These are phyloP conservation scores for Thamnidium elegans DNA, from an alignment of 192 early-diverging fungal genomes.

Conservation along the genomic window DNA sequence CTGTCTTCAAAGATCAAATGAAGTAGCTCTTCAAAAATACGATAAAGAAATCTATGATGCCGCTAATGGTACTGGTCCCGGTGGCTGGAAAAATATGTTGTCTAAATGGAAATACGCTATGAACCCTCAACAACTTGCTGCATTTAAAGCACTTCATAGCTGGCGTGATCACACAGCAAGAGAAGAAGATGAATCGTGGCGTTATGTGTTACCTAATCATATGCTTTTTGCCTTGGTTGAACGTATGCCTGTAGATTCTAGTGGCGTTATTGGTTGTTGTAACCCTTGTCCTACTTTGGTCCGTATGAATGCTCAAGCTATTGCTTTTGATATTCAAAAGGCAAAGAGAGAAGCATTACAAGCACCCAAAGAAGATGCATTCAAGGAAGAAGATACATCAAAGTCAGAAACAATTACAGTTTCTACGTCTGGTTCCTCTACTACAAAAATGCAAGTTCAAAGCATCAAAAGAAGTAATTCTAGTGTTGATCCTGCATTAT, in stretches of 20 bases:
- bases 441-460: background rate
- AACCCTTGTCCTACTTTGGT: slow-evolving; percentile 81
- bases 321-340: slow-evolving; percentile 57
- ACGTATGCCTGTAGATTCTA: slow-evolving; percentile 67
- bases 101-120: slow-evolving; percentile 60
- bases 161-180: slow-evolving; percentile 92
- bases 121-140: slow-evolving; percentile 60
- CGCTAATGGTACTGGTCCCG: slow-evolving; percentile 69
- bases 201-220: slow-evolving; percentile 89
- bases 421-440: background rate
- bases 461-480: background rate
- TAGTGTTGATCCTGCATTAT: background rate
- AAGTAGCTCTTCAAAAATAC: slow-evolving; percentile 66
- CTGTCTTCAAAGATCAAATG: slow-evolving; percentile 60
- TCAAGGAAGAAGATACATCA: too few species aligned
- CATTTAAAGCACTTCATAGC: slow-evolving; percentile 84
- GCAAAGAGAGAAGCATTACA: slow-evolving; percentile 18
- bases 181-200: slow-evolving; percentile 86
- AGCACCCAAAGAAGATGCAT: background rate
- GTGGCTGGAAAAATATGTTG: slow-evolving; percentile 75
- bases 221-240: slow-evolving; percentile 78
- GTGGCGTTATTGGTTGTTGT: slow-evolving; percentile 70
- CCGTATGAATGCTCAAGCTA: slow-evolving; percentile 74
- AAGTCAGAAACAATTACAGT: background rate
- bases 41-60: slow-evolving; percentile 86